A percentile compares a stretch with the other conserved stretches of the same genome.
Evolutionary conservation across 2,329 filamentous ascomycete species (phyloP).

Genomic region (Fusarium odoratissimum): DNA sequence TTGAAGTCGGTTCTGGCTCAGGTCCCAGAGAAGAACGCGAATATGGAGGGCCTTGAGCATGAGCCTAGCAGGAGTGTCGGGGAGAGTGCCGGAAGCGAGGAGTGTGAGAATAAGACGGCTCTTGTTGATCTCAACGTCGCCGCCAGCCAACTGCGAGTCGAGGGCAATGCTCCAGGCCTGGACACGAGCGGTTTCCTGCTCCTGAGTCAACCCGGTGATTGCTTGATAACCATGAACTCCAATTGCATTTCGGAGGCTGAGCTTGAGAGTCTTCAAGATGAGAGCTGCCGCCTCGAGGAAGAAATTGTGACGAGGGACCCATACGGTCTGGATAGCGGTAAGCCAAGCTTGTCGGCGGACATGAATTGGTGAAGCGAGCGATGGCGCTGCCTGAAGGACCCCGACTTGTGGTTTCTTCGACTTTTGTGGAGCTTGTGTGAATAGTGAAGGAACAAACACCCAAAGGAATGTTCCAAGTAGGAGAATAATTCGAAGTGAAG

Average conservation of each 20-base stretch:
- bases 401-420: slow-evolving; percentile 62
- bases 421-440: slow-evolving; percentile 59
- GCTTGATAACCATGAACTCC: slow-evolving; percentile 82
- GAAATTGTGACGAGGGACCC: slow-evolving; percentile 89
- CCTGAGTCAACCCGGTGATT: slow-evolving; percentile 82
- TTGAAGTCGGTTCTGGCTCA: slow-evolving; percentile 73
- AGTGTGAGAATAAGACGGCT: slow-evolving; percentile 87
- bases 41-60: slow-evolving; percentile 95
- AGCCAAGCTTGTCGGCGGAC: slow-evolving; percentile 91
- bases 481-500: slow-evolving; percentile 64
- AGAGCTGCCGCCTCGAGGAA: slow-evolving; percentile 86
- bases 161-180: slow-evolving; percentile 95
- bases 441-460: slow-evolving; percentile 65
- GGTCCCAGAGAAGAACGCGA: slow-evolving; percentile 86
- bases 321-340: slow-evolving; percentile 91
- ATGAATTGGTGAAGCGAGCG: slow-evolving; percentile 83
- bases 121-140: slow-evolving; percentile 89
- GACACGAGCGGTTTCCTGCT: slow-evolving; percentile 86
- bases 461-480: slow-evolving; percentile 66
- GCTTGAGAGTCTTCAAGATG: slow-evolving; percentile 82
- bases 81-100: slow-evolving; percentile 87
- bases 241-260: slow-evolving; percentile 81
- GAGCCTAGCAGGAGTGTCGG: slow-evolving; percentile 81
- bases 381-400: slow-evolving; percentile 68
- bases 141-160: slow-evolving; percentile 91